Evolutionary conservation across 2,329 filamentous ascomycete species (phyloP).

Genomic region (Gaeumannomyces tritici): DNA sequence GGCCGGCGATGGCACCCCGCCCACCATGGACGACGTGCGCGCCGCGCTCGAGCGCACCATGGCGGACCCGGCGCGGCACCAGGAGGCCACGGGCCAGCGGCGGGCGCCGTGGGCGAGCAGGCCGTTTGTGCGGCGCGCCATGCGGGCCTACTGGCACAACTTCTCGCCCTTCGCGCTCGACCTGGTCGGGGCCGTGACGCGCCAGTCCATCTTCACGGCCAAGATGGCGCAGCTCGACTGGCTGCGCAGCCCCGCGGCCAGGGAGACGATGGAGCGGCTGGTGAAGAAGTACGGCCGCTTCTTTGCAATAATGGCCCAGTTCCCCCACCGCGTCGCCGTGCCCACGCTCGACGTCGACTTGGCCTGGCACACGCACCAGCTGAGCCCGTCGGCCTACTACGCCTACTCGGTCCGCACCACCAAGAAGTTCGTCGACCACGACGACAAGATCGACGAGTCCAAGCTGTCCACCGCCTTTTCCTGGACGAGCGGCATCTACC

Average conservation of each 20-base stretch:
- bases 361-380: conserved; percentile 74
- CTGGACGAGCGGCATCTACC: conserved; percentile 63
- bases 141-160: conserved; percentile 63
- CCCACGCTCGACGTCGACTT: conserved; percentile 69
- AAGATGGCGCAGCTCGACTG: conserved; percentile 72
- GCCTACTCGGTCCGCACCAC: conserved; percentile 38
- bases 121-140: conserved; percentile 52
- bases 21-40: neutral
- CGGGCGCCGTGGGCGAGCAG: conserved; percentile 16
- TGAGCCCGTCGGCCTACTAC: conserved; percentile 55
- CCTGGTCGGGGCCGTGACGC: conserved; percentile 53
- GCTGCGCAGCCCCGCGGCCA: conserved; percentile 61
- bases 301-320: conserved; percentile 42
- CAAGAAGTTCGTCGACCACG: conserved; percentile 62
- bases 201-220: conserved; percentile 56
- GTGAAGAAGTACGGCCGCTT: conserved; percentile 58
- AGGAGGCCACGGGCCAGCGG: conserved; percentile 11
- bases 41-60: neutral
- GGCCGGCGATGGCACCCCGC: conserved; percentile 2
- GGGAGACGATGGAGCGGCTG: conserved; percentile 54
- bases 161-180: conserved; percentile 55
- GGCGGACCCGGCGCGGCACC: neutral
- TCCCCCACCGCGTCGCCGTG: conserved; percentile 42
- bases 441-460: conserved; percentile 70
- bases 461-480: conserved; percentile 57